Evolutionary conservation across 108 stramenopile species (phyloP).

Genomic region (Pinguiococcus pyrenoidosus): DNA sequence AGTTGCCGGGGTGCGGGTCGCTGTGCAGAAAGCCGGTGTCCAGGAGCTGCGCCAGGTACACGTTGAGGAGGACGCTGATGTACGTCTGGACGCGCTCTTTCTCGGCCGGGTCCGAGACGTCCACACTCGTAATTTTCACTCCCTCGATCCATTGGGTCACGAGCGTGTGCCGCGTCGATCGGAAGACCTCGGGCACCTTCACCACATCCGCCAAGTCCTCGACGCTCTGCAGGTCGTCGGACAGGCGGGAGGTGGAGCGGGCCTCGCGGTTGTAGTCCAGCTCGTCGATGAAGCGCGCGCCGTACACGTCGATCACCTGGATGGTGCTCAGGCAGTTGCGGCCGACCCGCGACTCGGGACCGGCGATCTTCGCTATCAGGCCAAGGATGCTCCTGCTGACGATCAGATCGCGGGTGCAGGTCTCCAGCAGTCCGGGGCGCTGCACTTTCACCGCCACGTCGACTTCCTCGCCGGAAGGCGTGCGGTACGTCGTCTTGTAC

Average conservation of each 20-base stretch:
- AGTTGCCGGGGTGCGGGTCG: constrained; percentile 43
- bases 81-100: constrained; percentile 2
- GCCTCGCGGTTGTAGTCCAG: constrained; percentile 82
- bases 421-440: constrained; percentile 73
- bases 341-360: no score
- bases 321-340: constrained; percentile 17
- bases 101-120: background rate
- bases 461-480: constrained; percentile 11
- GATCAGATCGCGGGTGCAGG: constrained; percentile 91
- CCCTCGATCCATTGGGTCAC: constrained; percentile 87
- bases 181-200: constrained; percentile 55
- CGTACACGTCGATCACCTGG: constrained; percentile 77
- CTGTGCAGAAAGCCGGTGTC: constrained; percentile 34
- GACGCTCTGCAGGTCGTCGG: background rate
- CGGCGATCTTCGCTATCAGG: no score
- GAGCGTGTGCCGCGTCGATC: constrained; percentile 60
- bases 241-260: constrained; percentile 5
- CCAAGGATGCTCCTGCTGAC: constrained; percentile 14
- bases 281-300: constrained; percentile 79
- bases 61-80: constrained; percentile 18
- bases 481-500: constrained; percentile 15
- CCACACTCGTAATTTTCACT: constrained; percentile 42
- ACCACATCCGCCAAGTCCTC: constrained; percentile 50
- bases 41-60: constrained; percentile 29
- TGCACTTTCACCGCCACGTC: constrained; percentile 90